Evolutionary conservation across 169 alveolate species (phyloP), one percentile per base, ranked within the genome.

Genomic region (Eimeria sp.): DNA sequence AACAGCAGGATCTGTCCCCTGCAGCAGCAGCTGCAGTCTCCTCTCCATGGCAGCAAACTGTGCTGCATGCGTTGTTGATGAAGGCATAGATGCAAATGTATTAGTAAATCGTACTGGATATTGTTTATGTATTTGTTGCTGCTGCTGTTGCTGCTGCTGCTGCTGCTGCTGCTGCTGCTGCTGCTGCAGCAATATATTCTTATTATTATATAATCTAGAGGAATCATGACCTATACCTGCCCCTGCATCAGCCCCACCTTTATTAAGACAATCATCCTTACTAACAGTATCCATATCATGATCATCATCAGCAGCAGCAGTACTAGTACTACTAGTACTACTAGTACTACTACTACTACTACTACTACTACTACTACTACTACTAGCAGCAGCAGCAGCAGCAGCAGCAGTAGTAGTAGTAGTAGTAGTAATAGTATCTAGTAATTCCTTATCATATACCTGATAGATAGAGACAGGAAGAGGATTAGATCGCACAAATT

Each of bases 11-110:
- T 54, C 75, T 34, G 30, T 72, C 47, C 91, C 91, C 34, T 10
- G 43, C 34, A 51, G 72, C 91, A 83, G 91, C 91, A 83, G 91
- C 91, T 54, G 91, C 72, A 83, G 75, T n/a, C 72, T 10, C 75
- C 25, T 22, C 49, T 57, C 76, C 75, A 57, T 83, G 3, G 34
- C 34, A 4, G 47, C 91, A 4, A 78, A 58, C 20, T 78, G 88
- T 18, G 47, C 65, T 11, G 43, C 27, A 47, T 30, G 88, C 27
- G 88, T 43, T 10, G 88, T 43, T 4, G 63, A 78, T 9, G 88
- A 27, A 3, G 88, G 34, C 88, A 78, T 78, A 9, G 88, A 78
- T 13, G 88, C 88, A 47, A 78, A 78, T 5, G 88, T 78, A 43
- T 78, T 78, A 9, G 47, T 40, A 4, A 78, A 30, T 30, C 88